Conservation (phyloP, 805 yeast species). For the Pichia deserticola region DNA sequence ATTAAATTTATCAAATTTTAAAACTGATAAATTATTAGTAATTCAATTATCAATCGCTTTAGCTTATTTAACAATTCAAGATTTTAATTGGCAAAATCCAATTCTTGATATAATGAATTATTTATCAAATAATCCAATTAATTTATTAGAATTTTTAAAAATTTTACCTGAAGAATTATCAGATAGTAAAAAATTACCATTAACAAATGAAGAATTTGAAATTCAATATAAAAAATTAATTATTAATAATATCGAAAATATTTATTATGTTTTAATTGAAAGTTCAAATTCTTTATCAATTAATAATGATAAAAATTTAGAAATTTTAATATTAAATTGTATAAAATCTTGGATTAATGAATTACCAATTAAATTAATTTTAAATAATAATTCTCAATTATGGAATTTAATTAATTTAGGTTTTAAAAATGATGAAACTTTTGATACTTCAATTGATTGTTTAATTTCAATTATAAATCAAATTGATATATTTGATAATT, state of each 20-base stretch:
- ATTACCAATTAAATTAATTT: constrained; percentile 63
- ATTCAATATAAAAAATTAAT: constrained; percentile 57
- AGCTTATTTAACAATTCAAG: constrained; percentile 77
- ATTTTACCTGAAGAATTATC: constrained; percentile 87
- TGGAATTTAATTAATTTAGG: constrained; percentile 63
- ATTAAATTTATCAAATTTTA: constrained; percentile 27
- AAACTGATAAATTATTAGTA: constrained; percentile 45
- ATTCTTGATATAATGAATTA: constrained; percentile 54
- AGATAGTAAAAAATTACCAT: constrained; percentile 67
- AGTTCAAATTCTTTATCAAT: constrained; percentile 27
- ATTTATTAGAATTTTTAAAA: constrained; percentile 70
- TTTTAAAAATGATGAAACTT: constrained; percentile 49
- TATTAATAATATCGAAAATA: constrained; percentile 57
- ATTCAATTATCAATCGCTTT: constrained; percentile 79
- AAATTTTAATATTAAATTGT: constrained; percentile 56
- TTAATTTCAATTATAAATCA: constrained; percentile 74
- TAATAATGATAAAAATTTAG: constrained; percentile 27
- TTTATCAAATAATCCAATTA: constrained; percentile 36
- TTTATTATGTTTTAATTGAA: constrained; percentile 54
- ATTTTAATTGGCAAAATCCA: constrained; percentile 63
- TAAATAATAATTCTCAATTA: constrained; percentile 50
- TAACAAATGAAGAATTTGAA: constrained; percentile 75
- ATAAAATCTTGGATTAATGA: constrained; percentile 89
- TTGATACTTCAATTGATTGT: constrained; percentile 83
- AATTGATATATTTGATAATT: constrained; percentile 67